phyloP scores from a whole-genome alignment of 352 stramenopile species.

The Phytophthora brassicae region DNA sequence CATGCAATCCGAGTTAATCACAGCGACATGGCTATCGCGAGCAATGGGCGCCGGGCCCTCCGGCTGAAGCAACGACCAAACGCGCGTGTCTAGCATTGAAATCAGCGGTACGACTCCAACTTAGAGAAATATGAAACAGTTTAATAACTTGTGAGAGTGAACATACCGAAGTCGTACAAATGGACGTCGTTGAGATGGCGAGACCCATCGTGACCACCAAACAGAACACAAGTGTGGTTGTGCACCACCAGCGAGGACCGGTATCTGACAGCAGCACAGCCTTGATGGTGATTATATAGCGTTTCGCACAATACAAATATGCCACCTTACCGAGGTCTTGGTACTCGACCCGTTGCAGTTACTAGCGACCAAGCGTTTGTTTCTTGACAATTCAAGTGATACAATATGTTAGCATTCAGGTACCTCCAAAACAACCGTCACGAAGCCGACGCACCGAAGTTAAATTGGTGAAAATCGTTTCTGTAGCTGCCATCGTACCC shows the following conservation, averaged over 20 bases:
- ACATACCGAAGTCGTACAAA: slow-evolving; percentile 94
- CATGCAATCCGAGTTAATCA: slow-evolving; percentile 93
- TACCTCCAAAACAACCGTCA: neutral
- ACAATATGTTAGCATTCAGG: slow-evolving; percentile 3
- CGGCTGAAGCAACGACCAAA: slow-evolving; percentile 90
- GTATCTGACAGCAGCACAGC: slow-evolving; percentile 44
- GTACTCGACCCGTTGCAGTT: slow-evolving; percentile 63
- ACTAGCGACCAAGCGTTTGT: slow-evolving; percentile 89
- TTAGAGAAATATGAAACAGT: neutral
- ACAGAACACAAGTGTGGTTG: slow-evolving; percentile 94
- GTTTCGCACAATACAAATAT: neutral
- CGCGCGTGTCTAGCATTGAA: slow-evolving; percentile 47
- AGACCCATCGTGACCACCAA: slow-evolving; percentile 97
- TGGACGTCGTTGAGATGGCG: slow-evolving; percentile 97
- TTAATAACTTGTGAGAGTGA: neutral
- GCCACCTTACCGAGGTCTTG: slow-evolving; percentile 57
- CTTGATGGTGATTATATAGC: neutral
- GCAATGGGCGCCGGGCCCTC: slow-evolving; percentile 92
- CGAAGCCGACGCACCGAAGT: slow-evolving; percentile 62
- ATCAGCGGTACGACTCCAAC: neutral
- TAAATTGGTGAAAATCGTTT: slow-evolving; percentile 97
- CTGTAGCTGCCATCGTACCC: slow-evolving; percentile 95
- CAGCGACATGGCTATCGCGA: slow-evolving; percentile 96
- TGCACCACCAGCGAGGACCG: slow-evolving; percentile 91
- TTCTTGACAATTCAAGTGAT: slow-evolving; percentile 38